phyloP scores from a whole-genome alignment of 164 flowering plant species.

The grape (Vitis vinifera) region ASM3070453v1 NC_081819.1:21609001-21609500 shows the following conservation, averaged over 20 bases:
- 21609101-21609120: neutral
- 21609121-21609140: neutral
- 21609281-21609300: neutral
- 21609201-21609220: neutral
- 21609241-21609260: neutral
- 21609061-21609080: constrained; percentile 99
- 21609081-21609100: constrained; percentile 78
- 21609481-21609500: neutral
- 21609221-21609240: neutral
- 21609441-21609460: neutral
- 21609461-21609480: neutral
- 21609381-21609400: no score
- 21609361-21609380: no score
- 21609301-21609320: neutral
- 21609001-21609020: constrained; percentile 99
- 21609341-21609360: neutral
- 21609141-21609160: no score
- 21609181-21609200: neutral
- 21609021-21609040: constrained; percentile 99
- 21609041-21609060: constrained; percentile 98
- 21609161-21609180: neutral
- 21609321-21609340: neutral
- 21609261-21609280: neutral
- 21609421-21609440: no score
- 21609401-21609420: no score